phyloP scores from a whole-genome alignment of 441 rosid genomes.

The Biscutella laevigata region DNA sequence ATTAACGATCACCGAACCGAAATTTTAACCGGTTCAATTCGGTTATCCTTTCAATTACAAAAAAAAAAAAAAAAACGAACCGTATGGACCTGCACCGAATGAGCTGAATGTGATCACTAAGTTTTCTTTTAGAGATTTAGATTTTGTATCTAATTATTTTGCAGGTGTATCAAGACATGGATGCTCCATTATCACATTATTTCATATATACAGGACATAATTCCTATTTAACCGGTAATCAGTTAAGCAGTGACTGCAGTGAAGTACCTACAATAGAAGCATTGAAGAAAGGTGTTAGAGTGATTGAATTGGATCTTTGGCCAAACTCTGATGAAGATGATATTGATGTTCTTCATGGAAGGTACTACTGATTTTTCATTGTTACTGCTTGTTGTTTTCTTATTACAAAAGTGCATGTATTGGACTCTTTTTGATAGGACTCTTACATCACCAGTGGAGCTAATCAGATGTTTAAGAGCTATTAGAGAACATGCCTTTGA shows the following conservation, averaged over 20 bases:
- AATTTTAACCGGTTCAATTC: no score
- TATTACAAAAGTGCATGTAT: neutral
- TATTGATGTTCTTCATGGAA: constrained; percentile 80
- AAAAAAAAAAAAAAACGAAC: no score
- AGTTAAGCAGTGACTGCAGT: constrained; percentile 86
- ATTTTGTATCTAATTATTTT: neutral
- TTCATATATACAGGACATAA: constrained; percentile 81
- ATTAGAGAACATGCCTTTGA: constrained; percentile 70
- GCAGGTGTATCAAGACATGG: constrained; percentile 82
- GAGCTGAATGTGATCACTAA: no score
- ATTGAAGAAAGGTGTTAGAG: constrained; percentile 69
- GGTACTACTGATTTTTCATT: constrained; percentile 33
- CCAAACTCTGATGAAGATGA: constrained; percentile 64
- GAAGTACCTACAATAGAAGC: constrained; percentile 70
- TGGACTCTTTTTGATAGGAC: constrained; percentile 41
- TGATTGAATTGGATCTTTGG: constrained; percentile 91
- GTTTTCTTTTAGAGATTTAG: neutral
- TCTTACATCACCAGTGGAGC: constrained; percentile 78
- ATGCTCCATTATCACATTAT: constrained; percentile 74
- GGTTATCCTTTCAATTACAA: no score
- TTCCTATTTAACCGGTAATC: constrained; percentile 87
- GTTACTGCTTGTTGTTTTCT: neutral
- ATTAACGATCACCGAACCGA: no score
- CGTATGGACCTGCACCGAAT: no score
- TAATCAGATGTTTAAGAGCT: constrained; percentile 59